Evolutionary conservation across 1,284 basidiomycete species (phyloP).

Genomic region (Melampsora americana): DNA sequence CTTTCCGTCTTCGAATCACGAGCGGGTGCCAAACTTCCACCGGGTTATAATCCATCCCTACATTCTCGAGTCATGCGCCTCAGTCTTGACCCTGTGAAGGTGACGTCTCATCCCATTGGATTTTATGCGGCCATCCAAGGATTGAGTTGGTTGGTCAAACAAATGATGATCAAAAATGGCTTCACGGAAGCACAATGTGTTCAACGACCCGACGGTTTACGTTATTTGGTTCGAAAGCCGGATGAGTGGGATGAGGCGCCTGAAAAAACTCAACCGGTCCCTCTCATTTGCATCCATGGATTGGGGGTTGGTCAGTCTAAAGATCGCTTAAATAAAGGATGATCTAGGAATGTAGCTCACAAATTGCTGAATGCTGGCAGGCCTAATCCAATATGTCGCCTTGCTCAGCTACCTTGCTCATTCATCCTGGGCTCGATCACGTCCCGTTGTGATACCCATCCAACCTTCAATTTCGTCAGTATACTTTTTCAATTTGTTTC

Average conservation of each 20-base stretch:
- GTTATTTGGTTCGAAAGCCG: conserved; percentile 50
- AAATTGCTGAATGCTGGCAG: conserved; percentile 2
- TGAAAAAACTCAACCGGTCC: conserved; percentile 43
- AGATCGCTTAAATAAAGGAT: neutral
- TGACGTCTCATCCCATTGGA: conserved; percentile 47
- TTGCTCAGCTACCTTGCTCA: conserved; percentile 19
- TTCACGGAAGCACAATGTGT: conserved; percentile 22
- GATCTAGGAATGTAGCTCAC: too few species aligned
- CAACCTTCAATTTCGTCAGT: conserved; percentile 50
- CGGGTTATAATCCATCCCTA: conserved; percentile 35
- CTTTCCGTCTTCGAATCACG: conserved; percentile 50
- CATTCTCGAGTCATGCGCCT: conserved; percentile 50
- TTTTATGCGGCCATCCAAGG: conserved; percentile 33
- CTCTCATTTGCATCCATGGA: conserved; percentile 43
- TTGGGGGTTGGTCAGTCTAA: conserved; percentile 25
- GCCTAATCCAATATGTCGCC: conserved; percentile 25
- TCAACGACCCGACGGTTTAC: conserved; percentile 40
- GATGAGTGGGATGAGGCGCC: conserved; percentile 32
- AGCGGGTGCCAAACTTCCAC: conserved; percentile 49
- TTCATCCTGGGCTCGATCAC: conserved; percentile 42
- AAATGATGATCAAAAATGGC: conserved; percentile 16
- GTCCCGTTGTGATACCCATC: conserved; percentile 51
- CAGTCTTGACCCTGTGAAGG: conserved; percentile 52
- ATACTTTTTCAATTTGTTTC: too few species aligned
- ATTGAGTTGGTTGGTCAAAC: conserved; percentile 11